Evolutionary conservation across 2,329 filamentous ascomycete genomes (phyloP).

Genomic region (Neopestalotiopsis sp.): DNA sequence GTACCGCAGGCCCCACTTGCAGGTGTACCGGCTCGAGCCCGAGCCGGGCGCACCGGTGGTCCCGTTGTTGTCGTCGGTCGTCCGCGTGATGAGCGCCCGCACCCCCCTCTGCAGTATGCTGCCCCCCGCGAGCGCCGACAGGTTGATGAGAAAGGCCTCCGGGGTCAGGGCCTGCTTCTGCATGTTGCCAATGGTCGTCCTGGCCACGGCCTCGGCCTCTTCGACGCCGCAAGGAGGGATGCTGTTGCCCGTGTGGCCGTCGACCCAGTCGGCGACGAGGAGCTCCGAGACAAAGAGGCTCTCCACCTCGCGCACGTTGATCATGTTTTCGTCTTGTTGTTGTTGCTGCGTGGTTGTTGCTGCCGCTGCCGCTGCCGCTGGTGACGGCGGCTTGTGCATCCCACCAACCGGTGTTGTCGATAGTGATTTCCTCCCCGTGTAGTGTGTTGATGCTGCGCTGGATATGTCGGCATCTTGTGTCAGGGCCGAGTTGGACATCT

Average conservation of each 20-base stretch:
- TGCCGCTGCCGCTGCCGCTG: slow-evolving; percentile 26
- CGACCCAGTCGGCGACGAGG: slow-evolving; percentile 57
- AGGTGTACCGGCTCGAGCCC: slow-evolving; percentile 53
- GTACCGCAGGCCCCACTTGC: slow-evolving; percentile 61
- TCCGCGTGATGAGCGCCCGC: slow-evolving; percentile 46
- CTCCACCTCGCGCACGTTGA: slow-evolving; percentile 64
- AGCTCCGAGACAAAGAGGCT: slow-evolving; percentile 58
- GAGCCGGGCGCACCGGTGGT: slow-evolving; percentile 24
- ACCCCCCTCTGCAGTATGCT: slow-evolving; percentile 52
- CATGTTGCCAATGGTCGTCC: slow-evolving; percentile 59
- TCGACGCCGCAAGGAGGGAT: slow-evolving; percentile 52
- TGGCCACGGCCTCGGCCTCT: slow-evolving; percentile 60
- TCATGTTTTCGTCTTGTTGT: slow-evolving; percentile 47
- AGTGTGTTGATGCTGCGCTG: slow-evolving; percentile 29
- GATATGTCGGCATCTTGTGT: slow-evolving; percentile 7
- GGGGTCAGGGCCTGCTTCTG: slow-evolving; percentile 55
- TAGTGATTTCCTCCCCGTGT: background rate
- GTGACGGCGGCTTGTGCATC: slow-evolving; percentile 16
- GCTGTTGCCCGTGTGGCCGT: slow-evolving; percentile 46
- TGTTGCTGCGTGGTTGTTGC: no score
- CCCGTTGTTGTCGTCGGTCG: slow-evolving; percentile 42
- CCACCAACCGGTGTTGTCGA: background rate
- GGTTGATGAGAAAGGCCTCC: slow-evolving; percentile 64
- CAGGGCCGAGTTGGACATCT: background rate
- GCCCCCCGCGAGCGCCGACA: slow-evolving; percentile 62